Evolutionary conservation across 2,329 filamentous ascomycete genomes (phyloP), one percentile per base, ranked within the genome.

Genomic region (Alternaria novae-zelandiae): DNA sequence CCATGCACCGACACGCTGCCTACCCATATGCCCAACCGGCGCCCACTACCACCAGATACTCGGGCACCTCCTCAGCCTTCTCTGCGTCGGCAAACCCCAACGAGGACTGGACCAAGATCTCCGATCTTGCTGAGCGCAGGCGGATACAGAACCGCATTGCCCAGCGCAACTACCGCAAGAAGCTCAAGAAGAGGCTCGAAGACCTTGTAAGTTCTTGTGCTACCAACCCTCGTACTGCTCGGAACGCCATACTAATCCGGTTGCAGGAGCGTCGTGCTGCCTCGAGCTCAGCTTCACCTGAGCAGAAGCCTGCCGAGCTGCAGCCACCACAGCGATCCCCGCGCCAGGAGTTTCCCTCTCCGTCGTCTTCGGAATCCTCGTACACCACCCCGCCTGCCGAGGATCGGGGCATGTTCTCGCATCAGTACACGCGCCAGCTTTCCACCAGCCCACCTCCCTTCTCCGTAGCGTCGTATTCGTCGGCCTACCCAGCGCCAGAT

Each of bases 71-170:
- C 84, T 97, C 93, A 83, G 95, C 95, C 73, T 97, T 97, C 85
- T 96, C 93, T 83, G 91, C 91, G 74, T 96, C 93, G 68, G 95
- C 94, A 74, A 96, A 97, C 80, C 92, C 95, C 59, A 94, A 97
- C 78, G 95, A 98, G 83, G 95, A 98, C 84, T 98, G 95, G 95
- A 97, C 95, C 78, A 97, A 97, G 88, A 97, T 98, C 80, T 97
- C 95, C 61, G 95, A 98, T 81, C 90, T 98, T 64, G 95, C 94
- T 55, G 95, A 98, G 83, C 90, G 96, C 77, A 87, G 94, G 75
- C 89, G 94, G 78, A 97, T 97, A 84, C 94, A 98, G 83, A 98
- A 98, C 84, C 90, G 95, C 73, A 97, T 98, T 86, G 95, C 95
- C 71, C 95, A 98, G 83, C 91, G 94, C 76, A 97, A 97, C 85